Evolutionary conservation across 2,329 filamentous ascomycete genomes (phyloP), one percentile per base, ranked within the genome.

Genomic region (Sporothrix pseudoabietina): DNA sequence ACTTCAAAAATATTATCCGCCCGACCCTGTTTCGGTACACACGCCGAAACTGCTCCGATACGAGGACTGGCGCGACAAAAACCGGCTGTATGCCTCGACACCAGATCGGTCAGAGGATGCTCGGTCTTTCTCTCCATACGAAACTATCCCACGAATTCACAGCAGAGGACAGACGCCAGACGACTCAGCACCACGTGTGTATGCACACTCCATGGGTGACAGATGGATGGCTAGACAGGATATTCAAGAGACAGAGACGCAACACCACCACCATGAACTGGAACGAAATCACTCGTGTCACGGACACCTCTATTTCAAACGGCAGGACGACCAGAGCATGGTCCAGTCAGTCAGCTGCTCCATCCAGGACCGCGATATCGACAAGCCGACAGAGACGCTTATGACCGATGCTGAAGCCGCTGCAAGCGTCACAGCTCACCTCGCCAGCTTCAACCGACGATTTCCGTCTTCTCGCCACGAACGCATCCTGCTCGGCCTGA

Each of bases 401-500:
- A 76, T 84, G 19, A 81, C 82, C 65, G 87, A 89, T 76, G 78
- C 80, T 4, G 80, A 82, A 30, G 87, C 87, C 1, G 85, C 86
- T 3, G 79, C 80, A 68, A 78, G 84, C n/a, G 87, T 89, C 10
- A 81, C 82, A 61, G 79, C 82, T 26, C 84, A 88, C 74, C 80
- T 88, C 68, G 80, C 81, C 54, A 81, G 78, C 72, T 83, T 83
- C 75, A 82, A 82, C 22, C 83, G 85, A 30, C 82, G 84, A 61
- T 82, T 80, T 72, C 82, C 83, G 14, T 82, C 87, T 75, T 87
- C 87, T 32, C 85, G 85, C 70, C 85, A 88, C 72, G 86, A 86
- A 75, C 85, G 88, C 54, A 89, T 90, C 72, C 82, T 91, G 26
- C 85, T 85, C 74, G 85, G 85, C 35, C 84, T 90, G 69, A 88